Evolutionary conservation across 2,329 filamentous ascomycete genomes (phyloP).

Genomic region (Fusarium gaditjirri): DNA sequence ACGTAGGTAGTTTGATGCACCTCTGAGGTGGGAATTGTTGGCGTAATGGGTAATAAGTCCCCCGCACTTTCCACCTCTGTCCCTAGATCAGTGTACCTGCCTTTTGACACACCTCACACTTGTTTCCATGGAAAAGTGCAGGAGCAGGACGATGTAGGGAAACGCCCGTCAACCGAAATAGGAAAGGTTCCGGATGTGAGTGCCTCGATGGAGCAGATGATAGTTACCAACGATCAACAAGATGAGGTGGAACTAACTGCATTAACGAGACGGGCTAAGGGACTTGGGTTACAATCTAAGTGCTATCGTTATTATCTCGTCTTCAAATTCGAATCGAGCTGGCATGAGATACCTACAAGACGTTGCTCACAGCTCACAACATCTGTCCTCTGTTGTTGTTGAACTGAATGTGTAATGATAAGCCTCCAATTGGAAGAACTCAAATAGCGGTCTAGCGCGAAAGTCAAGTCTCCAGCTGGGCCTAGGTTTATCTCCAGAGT

Average conservation of each 20-base stretch:
- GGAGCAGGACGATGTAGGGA: constrained; percentile 11
- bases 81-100: constrained; percentile 37
- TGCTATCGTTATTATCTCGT: background rate
- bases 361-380: constrained; percentile 1
- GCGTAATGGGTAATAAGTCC: constrained; percentile 16
- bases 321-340: background rate
- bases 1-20: background rate
- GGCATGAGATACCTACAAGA: constrained; percentile 1
- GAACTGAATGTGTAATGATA: constrained; percentile 44
- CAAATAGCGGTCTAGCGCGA: constrained; percentile 43
- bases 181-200: constrained; percentile 34
- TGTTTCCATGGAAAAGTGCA: constrained; percentile 28
- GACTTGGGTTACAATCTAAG: constrained; percentile 22
- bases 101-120: constrained; percentile 34
- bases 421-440: constrained; percentile 49
- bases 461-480: background rate
- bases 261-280: constrained; percentile 25
- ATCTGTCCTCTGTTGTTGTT: constrained; percentile 1
- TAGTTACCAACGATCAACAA: constrained; percentile 37
- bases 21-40: constrained; percentile 3
- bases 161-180: constrained; percentile 36
- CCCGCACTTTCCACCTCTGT: constrained; percentile 37
- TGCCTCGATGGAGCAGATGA: constrained; percentile 29
- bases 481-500: constrained; percentile 25
- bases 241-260: constrained; percentile 28